Conservation (phyloP, 2,329 filamentous ascomycete species). For the Bipolaris victoriae region DNA sequence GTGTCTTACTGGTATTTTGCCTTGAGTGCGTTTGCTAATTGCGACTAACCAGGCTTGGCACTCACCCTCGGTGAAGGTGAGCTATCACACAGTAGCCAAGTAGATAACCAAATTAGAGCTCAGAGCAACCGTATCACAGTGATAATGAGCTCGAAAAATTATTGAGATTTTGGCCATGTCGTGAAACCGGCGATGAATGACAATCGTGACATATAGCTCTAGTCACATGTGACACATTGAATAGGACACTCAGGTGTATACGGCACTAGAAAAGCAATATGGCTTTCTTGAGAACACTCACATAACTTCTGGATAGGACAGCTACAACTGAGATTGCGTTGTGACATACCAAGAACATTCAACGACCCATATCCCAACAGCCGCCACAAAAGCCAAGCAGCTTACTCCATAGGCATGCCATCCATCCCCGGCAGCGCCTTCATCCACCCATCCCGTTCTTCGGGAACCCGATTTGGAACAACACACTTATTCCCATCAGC, state of each 20-base stretch:
- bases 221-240: no score
- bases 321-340: no score
- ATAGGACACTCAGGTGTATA: no score
- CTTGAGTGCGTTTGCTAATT: not conserved
- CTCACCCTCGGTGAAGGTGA: not conserved
- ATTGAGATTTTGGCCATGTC: no score
- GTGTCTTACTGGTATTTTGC: not conserved
- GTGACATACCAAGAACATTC: no score
- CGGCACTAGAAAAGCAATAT: no score
- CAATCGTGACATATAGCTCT: no score
- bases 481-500: constrained; percentile 28
- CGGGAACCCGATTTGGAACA: constrained; percentile 32
- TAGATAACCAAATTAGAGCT: not conserved
- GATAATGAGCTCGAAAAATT: not conserved
- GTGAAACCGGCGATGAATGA: no score
- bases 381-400: not conserved
- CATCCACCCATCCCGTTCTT: constrained; percentile 35
- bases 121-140: not conserved
- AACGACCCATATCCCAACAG: no score
- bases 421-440: constrained; percentile 27
- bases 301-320: no score
- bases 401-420: constrained; percentile 14
- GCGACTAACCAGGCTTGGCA: not conserved
- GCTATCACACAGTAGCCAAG: not conserved
- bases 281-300: no score